A percentile compares a stretch with the other conserved stretches of the same genome.
Conservation (phyloP, 768 basidiomycete genomes). For the Mycena vulgaris region DNA sequence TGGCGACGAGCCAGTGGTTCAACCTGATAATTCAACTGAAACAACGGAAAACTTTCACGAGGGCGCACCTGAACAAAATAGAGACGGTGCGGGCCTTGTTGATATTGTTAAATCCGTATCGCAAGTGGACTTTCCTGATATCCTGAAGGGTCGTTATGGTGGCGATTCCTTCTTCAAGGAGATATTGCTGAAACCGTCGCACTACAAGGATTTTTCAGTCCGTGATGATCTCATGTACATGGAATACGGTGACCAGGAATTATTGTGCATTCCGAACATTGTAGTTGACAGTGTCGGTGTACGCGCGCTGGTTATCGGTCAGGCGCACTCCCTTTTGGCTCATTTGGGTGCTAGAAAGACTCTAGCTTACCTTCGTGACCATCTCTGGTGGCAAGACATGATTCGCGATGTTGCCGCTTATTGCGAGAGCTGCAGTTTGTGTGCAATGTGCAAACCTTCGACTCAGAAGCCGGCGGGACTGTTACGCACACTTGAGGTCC, state of each 20-base stretch:
- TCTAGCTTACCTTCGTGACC: conserved; percentile 24
- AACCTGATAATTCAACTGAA: too few species aligned
- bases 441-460: neutral
- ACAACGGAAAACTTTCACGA: too few species aligned
- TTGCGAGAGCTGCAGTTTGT: neutral
- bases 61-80: too few species aligned
- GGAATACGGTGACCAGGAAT: neutral
- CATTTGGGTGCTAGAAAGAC: conserved; percentile 52
- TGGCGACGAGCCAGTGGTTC: too few species aligned
- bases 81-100: too few species aligned
- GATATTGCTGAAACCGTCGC: conserved; percentile 39
- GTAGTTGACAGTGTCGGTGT: neutral
- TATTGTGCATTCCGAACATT: conserved; percentile 43
- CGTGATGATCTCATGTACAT: conserved; percentile 41
- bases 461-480: neutral
- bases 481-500: neutral
- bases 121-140: neutral
- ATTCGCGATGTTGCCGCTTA: neutral
- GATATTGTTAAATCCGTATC: too few species aligned
- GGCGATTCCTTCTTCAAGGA: conserved; percentile 48
- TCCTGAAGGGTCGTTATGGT: conserved; percentile 31
- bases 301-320: conserved; percentile 46
- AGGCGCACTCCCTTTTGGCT: conserved; percentile 52
- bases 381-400: conserved; percentile 4
- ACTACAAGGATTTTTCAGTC: conserved; percentile 44